Base-by-base conservation (phyloP, 1,284 basidiomycete species). In the Melampsora larici-populina region DNA sequence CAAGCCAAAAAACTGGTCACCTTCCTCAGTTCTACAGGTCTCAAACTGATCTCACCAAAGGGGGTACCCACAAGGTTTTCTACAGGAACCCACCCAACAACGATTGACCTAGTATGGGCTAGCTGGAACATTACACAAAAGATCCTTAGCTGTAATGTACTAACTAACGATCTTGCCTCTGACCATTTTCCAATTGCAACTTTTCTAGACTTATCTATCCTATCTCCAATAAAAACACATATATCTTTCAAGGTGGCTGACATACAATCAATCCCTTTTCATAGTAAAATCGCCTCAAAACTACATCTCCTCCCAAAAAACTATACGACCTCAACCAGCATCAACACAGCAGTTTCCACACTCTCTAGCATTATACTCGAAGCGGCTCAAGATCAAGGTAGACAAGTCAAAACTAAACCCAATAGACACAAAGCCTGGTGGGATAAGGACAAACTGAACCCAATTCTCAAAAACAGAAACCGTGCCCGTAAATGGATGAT, bases 401-500 rank as follows among this genome's bases (percentile, higher is more conserved):
- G n/a, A 51, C 13, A n/a, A 13, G n/a, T 51, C 13, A 51, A 13
- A 51, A 51, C n/a, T n/a, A n/a, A n/a, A n/a, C n/a, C n/a, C n/a
- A n/a, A n/a, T n/a, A 3, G 21, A 26, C n/a, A 24, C 17, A 70
- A 60, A n/a, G 11, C 51, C 2, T 70, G 69, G 69, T 70, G 69
- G 69, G 48, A 49, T 60, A 18, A 24, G 6, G 29, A 15, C 8
- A 70, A 33, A 13, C 49, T 70, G 36, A 49, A 70, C 43, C 69
- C 48, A 36, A 5, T 70, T 4, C 5, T 70, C 17, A 51, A 55
- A 13, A 29, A 4, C 7, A 21, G 67, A 24, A 70, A 70, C 67
- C 15, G 43, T 7, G 67, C 40, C 3, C n/a, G 69, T 7, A 24
- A n/a, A 33, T 70, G 69, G 69, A 58, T 70, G 49, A 51, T 70